These are phyloP conservation scores for Solidago caesia DNA, from an alignment of 129 eudicot species.

Conservation along the genomic window DNA sequence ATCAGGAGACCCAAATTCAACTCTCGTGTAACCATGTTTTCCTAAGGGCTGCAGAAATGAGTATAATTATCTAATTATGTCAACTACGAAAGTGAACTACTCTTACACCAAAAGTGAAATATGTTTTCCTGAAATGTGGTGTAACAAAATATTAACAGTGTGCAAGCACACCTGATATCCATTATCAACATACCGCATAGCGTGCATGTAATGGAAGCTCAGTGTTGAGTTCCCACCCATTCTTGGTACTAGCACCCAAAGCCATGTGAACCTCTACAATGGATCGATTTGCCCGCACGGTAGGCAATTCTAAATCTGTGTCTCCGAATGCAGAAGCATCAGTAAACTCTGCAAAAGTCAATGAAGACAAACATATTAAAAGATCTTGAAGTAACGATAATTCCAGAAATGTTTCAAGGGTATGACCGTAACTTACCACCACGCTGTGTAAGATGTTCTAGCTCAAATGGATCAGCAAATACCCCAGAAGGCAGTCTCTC, in stretches of 20 bases:
- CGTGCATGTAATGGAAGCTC: slow-evolving; percentile 82
- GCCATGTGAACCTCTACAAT: slow-evolving; percentile 75
- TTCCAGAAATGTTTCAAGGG: slow-evolving; percentile 13
- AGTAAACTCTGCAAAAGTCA: slow-evolving; percentile 51
- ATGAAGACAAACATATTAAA: background rate
- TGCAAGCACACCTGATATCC: slow-evolving; percentile 19
- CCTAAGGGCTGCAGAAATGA: slow-evolving; percentile 64
- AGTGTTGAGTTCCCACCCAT: slow-evolving; percentile 42
- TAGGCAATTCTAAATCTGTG: slow-evolving; percentile 80
- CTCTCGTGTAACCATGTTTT: slow-evolving; percentile 48
- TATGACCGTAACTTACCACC: slow-evolving; percentile 49
- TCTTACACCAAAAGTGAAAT: background rate
- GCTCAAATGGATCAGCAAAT: slow-evolving; percentile 92
- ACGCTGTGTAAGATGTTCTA: slow-evolving; percentile 68
- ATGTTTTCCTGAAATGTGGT: background rate
- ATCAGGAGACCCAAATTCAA: slow-evolving; percentile 64
- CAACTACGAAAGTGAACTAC: background rate
- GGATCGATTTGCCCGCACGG: slow-evolving; percentile 63
- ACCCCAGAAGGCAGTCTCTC: slow-evolving; percentile 86
- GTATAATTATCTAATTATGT: background rate
- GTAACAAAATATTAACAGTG: background rate
- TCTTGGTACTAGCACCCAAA: slow-evolving; percentile 32
- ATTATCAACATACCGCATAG: slow-evolving; percentile 55
- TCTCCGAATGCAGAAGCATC: slow-evolving; percentile 87
- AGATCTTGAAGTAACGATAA: slow-evolving; percentile 3